A percentile compares a stretch with the other conserved stretches of the same genome.
Conservation (phyloP, 495 filamentous ascomycete species). For the Trichoderma reesei region DNA sequence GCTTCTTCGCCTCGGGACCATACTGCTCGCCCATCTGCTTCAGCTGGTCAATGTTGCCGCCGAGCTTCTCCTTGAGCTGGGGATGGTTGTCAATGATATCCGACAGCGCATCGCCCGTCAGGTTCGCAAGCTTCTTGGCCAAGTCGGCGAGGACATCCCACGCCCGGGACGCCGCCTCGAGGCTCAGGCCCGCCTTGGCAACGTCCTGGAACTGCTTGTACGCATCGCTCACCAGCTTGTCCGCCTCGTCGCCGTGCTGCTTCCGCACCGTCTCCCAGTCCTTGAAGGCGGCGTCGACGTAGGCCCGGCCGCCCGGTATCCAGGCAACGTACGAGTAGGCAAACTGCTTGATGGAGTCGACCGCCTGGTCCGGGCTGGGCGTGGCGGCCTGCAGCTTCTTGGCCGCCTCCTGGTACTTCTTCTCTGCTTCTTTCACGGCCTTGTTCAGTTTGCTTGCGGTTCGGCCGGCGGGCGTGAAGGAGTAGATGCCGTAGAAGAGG, state of each 20-base stretch:
- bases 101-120: constrained; percentile 45
- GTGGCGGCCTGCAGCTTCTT: constrained; percentile 41
- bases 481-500: constrained; percentile 43
- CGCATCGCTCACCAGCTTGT: constrained; percentile 48
- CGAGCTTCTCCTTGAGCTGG: constrained; percentile 54
- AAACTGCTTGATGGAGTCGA: constrained; percentile 46
- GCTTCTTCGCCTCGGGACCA: constrained; percentile 59
- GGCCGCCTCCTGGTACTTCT: constrained; percentile 41
- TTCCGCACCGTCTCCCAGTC: constrained; percentile 50
- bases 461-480: constrained; percentile 46
- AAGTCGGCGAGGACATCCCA: constrained; percentile 46
- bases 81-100: constrained; percentile 58
- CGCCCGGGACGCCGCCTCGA: constrained; percentile 40
- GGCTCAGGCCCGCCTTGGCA: constrained; percentile 38
- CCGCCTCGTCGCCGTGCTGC: constrained; percentile 52
- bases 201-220: constrained; percentile 48
- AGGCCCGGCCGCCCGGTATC: constrained; percentile 53
- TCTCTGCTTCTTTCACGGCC: constrained; percentile 39
- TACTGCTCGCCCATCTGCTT: constrained; percentile 54
- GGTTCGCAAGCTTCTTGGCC: constrained; percentile 36
- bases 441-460: constrained; percentile 30
- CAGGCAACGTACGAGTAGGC: constrained; percentile 52
- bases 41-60: constrained; percentile 49
- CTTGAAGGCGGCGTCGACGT: constrained; percentile 51
- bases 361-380: constrained; percentile 48